These are phyloP conservation scores for Rhododendron molle DNA, from an alignment of 148 eudicot species.

Conservation along the genomic window DNA sequence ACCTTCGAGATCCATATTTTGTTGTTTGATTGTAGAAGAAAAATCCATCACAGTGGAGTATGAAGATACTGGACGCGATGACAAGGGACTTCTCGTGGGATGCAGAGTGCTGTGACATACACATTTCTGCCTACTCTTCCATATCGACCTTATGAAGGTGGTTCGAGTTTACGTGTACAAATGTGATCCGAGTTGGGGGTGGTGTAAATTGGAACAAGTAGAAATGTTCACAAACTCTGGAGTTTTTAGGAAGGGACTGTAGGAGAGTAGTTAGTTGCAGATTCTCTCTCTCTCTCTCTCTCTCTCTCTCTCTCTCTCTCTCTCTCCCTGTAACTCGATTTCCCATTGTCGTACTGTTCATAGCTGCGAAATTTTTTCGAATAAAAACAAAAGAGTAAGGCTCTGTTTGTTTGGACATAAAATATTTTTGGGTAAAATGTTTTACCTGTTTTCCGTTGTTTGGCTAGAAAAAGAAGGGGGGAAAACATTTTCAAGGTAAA, in stretches of 20 bases:
- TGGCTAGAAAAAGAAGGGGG: too few species aligned
- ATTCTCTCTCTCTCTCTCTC: too few species aligned
- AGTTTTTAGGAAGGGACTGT: not conserved
- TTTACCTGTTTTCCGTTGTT: too few species aligned
- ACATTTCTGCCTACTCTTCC: constrained; percentile 43
- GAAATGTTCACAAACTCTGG: not conserved
- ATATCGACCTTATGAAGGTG: constrained; percentile 25
- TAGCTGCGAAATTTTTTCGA: too few species aligned
- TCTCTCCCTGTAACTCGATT: too few species aligned
- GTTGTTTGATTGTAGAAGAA: constrained; percentile 29
- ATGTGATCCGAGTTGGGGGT: not conserved
- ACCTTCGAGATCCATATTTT: not conserved
- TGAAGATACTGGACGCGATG: constrained; percentile 50
- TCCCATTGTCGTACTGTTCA: too few species aligned
- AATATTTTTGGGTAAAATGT: too few species aligned
- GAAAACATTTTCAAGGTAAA: too few species aligned
- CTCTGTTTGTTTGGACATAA: too few species aligned
- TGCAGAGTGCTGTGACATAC: constrained; percentile 50
- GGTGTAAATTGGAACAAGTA: not conserved
- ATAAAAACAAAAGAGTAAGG: too few species aligned
- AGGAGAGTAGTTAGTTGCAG: too few species aligned
- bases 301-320: too few species aligned
- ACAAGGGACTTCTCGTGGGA: constrained; percentile 62
- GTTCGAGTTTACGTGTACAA: not conserved
- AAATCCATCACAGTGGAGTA: constrained; percentile 42